Evolutionary conservation across 2,329 filamentous ascomycete genomes (phyloP).

Genomic region (Colletotrichum horii): DNA sequence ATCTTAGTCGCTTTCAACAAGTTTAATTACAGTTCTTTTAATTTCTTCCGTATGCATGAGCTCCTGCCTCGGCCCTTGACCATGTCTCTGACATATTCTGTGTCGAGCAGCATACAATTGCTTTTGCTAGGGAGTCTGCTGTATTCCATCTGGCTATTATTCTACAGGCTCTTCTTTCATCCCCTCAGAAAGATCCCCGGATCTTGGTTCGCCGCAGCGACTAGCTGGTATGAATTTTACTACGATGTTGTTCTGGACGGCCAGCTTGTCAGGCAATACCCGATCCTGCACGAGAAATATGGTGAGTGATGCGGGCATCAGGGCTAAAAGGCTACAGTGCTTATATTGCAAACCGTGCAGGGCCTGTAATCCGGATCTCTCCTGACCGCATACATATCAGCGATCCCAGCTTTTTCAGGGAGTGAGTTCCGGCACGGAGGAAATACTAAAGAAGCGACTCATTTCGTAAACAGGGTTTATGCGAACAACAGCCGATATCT

Average conservation of each 20-base stretch:
- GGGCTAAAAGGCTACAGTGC: not conserved
- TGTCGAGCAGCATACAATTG: not conserved
- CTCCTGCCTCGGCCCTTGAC: not conserved
- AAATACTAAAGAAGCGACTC: not conserved
- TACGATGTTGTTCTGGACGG: not conserved
- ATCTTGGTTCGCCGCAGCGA: conserved; percentile 30
- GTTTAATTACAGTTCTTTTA: fast-evolving
- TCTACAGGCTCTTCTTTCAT: conserved; percentile 32
- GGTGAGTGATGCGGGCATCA: not conserved
- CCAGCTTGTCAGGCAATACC: not conserved
- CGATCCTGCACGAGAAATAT: not conserved
- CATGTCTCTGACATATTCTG: not conserved
- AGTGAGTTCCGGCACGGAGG: not conserved
- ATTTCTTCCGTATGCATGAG: not conserved
- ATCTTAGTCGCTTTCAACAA: not conserved
- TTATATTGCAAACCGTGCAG: not conserved
- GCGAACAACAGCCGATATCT: not conserved
- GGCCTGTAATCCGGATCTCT: not conserved
- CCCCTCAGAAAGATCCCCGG: conserved; percentile 33
- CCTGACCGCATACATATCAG: not conserved
- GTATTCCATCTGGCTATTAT: not conserved
- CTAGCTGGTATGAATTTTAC: conserved; percentile 31
- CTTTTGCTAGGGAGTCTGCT: not conserved
- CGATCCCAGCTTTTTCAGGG: not conserved
- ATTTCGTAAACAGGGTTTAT: not conserved